Percentiles rank a stretch among this genome's conserved stretches.
phyloP scores from a whole-genome alignment of 306 rosid species.

The Alnus glutinosa region DNA sequence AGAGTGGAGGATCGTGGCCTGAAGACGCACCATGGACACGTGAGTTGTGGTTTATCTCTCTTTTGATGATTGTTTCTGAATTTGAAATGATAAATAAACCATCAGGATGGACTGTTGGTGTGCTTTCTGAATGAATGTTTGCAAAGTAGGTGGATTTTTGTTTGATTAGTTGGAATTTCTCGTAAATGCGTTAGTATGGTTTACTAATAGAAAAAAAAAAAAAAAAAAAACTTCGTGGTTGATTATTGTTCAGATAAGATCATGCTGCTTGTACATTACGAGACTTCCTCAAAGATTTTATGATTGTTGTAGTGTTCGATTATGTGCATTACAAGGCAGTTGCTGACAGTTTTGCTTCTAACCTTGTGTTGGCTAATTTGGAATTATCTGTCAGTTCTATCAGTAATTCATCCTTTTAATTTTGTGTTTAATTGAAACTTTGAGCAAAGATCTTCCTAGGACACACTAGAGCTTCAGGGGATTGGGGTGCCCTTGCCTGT shows the following conservation, averaged over 20 bases:
- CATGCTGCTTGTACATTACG: too few relatives aligned
- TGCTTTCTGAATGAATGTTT: too few relatives aligned
- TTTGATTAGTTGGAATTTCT: too few relatives aligned
- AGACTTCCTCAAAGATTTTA: too few relatives aligned
- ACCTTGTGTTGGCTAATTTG: background rate
- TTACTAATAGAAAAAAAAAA: too few relatives aligned
- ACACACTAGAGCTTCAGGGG: background rate
- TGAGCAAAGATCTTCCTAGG: background rate
- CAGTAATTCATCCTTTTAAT: background rate
- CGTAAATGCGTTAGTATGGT: too few relatives aligned
- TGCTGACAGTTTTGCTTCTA: background rate
- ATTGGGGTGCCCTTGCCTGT: background rate
- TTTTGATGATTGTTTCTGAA: constrained; percentile 9
- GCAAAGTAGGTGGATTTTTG: too few relatives aligned
- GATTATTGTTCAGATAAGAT: too few relatives aligned
- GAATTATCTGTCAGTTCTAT: background rate
- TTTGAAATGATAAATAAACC: too few relatives aligned
- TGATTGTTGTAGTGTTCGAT: background rate
- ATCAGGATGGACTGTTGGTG: too few relatives aligned
- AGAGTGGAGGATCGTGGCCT: constrained; percentile 99
- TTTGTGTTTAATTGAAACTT: background rate
- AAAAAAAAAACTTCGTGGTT: too few relatives aligned
- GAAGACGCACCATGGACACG: constrained; percentile 98
- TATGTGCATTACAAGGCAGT: background rate
- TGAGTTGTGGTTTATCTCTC: constrained; percentile 48